Base-by-base conservation (phyloP, 2,329 filamentous ascomycete genomes). In the Aureobasidium sp. region DNA sequence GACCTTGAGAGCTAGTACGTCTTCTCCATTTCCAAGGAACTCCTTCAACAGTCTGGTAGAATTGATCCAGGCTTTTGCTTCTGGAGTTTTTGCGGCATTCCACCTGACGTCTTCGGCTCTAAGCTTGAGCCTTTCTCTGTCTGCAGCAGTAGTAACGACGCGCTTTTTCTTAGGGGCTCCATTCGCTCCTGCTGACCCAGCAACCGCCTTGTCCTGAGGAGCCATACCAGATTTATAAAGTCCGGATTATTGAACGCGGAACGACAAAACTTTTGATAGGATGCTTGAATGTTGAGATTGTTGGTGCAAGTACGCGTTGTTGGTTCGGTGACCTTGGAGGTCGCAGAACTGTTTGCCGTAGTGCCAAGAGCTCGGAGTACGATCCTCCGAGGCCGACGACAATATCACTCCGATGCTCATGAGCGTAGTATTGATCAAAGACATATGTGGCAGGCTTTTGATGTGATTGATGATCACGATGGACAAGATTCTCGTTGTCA, bases 11-110 rank as follows among this genome's bases (percentile, higher is more conserved):
- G 57, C 34, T 36, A 60, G 12, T 15, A 60, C 46, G 8, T 60
- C 44, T n/a, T 60, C 57, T 27, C 36, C 20, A 7, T 9, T 41
- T 10, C 41, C 13, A 3, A 60, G 27, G 17, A 34, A 41, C 12
- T 60, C 57, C 8, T 43, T 60, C 17, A 60, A 12, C 26, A 60
- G 20, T 26, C 46, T 50, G 17, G 57, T 32, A 17, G 57, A 51
- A 24, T 60, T 60, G 26, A 60, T 51, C 57, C 57, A 60, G 27
- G 57, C 57, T 46, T 51, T 60, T 60, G 57, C 57, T 34, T 60
- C 57, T 1, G 44, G 34, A 1, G 57, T 60, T 43, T 51, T 60
- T 32, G 57, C 57, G 9, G 57, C 57, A 17, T 43, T 41, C 44
- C 46, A 60, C 15, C 46, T 50, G 13, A 32, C 12, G 7, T 60